Conservation (phyloP, 768 basidiomycete species). For the Cystofilobasidium ferigula region DNA sequence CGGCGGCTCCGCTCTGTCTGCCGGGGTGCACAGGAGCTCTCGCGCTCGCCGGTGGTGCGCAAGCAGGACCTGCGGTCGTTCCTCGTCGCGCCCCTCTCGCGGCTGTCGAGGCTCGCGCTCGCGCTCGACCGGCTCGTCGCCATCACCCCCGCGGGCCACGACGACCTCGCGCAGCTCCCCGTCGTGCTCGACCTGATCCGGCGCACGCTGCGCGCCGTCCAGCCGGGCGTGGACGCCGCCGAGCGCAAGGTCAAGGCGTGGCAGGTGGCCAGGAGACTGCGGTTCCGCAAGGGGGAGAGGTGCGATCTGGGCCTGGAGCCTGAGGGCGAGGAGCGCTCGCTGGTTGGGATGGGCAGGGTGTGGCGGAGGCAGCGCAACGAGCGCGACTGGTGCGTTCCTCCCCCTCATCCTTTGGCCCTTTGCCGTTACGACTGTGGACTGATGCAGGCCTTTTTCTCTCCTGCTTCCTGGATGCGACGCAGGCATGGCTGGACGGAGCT, state of each 20-base stretch:
- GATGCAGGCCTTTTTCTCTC: not conserved
- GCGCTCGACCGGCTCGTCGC: slow-evolving; percentile 13
- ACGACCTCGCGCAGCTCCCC: slow-evolving; percentile 18
- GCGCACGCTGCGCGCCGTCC: slow-evolving; percentile 18
- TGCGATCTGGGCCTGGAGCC: slow-evolving; percentile 13
- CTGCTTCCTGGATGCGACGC: too few relatives aligned
- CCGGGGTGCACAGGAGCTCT: not conserved
- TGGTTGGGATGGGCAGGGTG: slow-evolving; percentile 6
- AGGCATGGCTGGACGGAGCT: slow-evolving; percentile 17
- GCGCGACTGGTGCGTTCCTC: slow-evolving; percentile 22
- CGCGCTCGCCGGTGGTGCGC: not conserved
- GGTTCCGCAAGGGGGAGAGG: slow-evolving; percentile 21
- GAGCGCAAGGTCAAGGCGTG: slow-evolving; percentile 21
- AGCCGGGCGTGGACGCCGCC: slow-evolving; percentile 23
- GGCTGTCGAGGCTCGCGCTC: slow-evolving; percentile 21
- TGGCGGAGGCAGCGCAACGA: slow-evolving; percentile 12
- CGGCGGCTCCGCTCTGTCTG: not conserved
- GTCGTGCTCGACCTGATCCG: slow-evolving; percentile 24
- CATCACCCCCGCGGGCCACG: slow-evolving; percentile 16
- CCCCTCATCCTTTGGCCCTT: not conserved
- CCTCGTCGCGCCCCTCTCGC: slow-evolving; percentile 22
- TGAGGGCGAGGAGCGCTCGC: slow-evolving; percentile 13
- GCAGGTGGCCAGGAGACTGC: slow-evolving; percentile 13
- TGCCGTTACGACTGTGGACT: too few relatives aligned
- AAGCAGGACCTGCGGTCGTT: slow-evolving; percentile 25